These are phyloP conservation scores for Chalara sp. DNA, from an alignment of 2,329 filamentous ascomycete species.

Conservation along the genomic window DNA sequence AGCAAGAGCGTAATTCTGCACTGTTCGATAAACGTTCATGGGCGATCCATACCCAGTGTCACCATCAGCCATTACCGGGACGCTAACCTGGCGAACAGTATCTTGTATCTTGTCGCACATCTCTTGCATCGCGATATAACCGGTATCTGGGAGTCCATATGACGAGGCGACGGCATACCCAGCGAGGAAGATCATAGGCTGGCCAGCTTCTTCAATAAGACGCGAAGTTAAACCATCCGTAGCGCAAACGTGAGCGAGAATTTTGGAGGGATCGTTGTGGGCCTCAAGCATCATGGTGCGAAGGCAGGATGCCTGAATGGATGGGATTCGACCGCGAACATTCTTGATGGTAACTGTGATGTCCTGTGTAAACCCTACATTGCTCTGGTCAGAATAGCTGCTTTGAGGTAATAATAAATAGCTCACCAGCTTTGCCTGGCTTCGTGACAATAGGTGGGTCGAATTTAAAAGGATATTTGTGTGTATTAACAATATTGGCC, in stretches of 20 bases:
- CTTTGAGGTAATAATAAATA: no score
- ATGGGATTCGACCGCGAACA: background rate
- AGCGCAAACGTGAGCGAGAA: background rate
- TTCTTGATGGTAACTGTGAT: background rate
- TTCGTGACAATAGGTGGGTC: no score
- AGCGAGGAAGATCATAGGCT: background rate
- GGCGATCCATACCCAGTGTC: slow-evolving; percentile 1
- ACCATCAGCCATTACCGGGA: background rate
- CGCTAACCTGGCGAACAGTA: background rate
- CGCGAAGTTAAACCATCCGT: background rate
- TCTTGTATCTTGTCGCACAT: background rate
- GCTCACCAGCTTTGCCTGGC: no score
- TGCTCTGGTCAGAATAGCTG: no score
- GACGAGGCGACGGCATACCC: background rate
- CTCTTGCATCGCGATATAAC: background rate
- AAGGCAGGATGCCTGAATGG: background rate
- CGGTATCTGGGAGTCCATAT: background rate
- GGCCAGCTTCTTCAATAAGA: background rate
- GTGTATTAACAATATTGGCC: no score
- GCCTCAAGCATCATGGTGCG: background rate
- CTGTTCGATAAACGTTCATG: slow-evolving; percentile 43
- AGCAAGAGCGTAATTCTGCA: slow-evolving; percentile 43
- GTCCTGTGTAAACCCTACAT: no score
- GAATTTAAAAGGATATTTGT: no score
- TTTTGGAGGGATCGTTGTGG: background rate